Base-by-base conservation (phyloP, 2,329 filamentous ascomycete genomes). In the Scytalidium sp. region DNA sequence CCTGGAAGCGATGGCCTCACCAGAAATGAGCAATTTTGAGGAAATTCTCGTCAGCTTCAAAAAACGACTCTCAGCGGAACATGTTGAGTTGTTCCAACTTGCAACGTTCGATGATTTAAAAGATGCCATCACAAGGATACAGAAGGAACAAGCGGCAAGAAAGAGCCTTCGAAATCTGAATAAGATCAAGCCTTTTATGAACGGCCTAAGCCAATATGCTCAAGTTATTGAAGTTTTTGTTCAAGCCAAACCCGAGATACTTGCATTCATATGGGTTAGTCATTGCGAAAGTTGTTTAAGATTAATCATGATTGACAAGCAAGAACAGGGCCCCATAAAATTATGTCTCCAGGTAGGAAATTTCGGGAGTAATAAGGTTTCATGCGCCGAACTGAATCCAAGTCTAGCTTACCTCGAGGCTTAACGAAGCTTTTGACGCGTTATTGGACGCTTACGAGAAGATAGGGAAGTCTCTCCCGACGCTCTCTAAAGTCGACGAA, bases 381-480 rank as follows among this genome's bases (percentile, higher is more conserved):
- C 25, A 27, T 7, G 13, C 13, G 7, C 7, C 7, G 25, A 27
- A 27, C 13, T 27, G 13, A 27, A n/a, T n/a, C n/a, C n/a, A 13
- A 27, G 13, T 27, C 17, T 47, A 59, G 55, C 21, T 57, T 47
- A 59, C 66, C 1, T 62, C 60, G 40, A 62, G 54, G 5, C 57
- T 56, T 23, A 40, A 51, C 3, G 61, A 67, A 3, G 56, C 61
- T 3, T 69, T 67, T 22, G 64, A 68, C 8, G 54, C 57, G 2
- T 27, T 69, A 1, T 44, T 69, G 1, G 59, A 64, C 15, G 65
- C 67, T 0, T 67, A 68, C 23, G 50, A 65, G 20, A 56, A 56
- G 3, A 68, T 70, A 43, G 65, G 65, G 11, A 62, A 66, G 43
- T 54, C 58, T 2, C 43, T 69, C 3, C 67, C 67, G 3, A 48